Evolutionary conservation across 768 basidiomycete genomes (phyloP), one percentile per base, ranked within the genome.

Genomic region (Lenzites betulinus): DNA sequence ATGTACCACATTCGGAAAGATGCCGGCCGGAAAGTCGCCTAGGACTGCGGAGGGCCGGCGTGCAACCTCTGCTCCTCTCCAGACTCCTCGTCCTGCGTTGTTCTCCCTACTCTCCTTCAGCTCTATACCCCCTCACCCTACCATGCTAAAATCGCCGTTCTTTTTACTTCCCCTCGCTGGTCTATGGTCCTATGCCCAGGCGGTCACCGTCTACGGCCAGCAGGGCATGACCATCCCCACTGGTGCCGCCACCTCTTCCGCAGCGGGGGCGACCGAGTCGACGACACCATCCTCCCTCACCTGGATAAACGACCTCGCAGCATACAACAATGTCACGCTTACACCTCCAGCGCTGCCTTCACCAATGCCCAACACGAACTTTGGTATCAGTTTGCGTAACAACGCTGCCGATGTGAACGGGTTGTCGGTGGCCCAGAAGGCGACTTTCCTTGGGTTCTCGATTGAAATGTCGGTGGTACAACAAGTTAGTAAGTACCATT

Each of bases 401-500:
- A 69, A 55, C 58, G 70, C 58, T 47, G 66, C 51, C 25, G 46
- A 59, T 22, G 64, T 56, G 38, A 38, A 36, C 2, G 74, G 71
- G 3, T 65, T 85, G 38, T 78, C 78, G 3, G 79, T 80, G 41
- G 67, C 69, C 6, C 76, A 78, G 58, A 67, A 69, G 28, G 86
- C 83, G 20, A 78, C 82, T n/a, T 91, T 90, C 68, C 79, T 86
- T 52, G 89, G 88, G 2, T 90, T 92, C 70, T 89, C 86, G 5
- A 80, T 92, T 42, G 90, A 92, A 72, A 79, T 90, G 77, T 89
- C 88, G 44, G 84, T 91, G 8, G 79, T 85, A 4, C 82, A 81
- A 58, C 83, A 84, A 75, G 77, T 89, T 63, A 72, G 87, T 89
- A 70, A 72, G 84, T 83, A 51, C 16, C 18, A 35, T 44, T 28